Evolutionary conservation across 257 asterid genomes (phyloP).

Genomic region (Anisodus acutangulus): DNA sequence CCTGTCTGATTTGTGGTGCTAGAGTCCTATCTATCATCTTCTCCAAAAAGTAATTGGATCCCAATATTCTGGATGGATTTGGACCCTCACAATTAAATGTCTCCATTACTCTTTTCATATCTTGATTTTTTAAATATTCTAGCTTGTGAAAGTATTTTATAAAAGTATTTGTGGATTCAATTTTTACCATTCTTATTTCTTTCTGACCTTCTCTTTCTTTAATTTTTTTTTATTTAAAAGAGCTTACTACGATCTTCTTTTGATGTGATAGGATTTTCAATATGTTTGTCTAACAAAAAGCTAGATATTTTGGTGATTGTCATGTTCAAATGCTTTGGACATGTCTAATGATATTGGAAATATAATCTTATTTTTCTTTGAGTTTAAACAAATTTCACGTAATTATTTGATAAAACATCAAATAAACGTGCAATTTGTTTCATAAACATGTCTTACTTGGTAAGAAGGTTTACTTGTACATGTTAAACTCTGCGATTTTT

Average conservation of each 20-base stretch:
- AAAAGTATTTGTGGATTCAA: not conserved
- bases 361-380: not conserved
- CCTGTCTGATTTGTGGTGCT: not conserved
- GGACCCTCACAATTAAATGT: conserved; percentile 13
- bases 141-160: not conserved
- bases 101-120: not conserved
- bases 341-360: not conserved
- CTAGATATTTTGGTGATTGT: not conserved
- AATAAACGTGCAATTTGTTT: not conserved
- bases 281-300: not conserved
- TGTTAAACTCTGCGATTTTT: not conserved
- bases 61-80: conserved; percentile 20
- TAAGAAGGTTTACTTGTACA: not conserved
- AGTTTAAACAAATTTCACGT: not conserved
- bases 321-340: not conserved
- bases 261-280: not conserved
- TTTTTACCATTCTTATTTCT: not conserved
- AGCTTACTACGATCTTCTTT: not conserved
- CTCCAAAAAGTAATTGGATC: conserved; percentile 34
- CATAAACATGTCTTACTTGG: not conserved
- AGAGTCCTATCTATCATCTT: conserved; percentile 37
- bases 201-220: not conserved
- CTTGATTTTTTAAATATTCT: not conserved
- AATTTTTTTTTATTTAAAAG: not conserved
- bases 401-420: not conserved